These are phyloP conservation scores for Omphalotus guepiniiformis DNA, from an alignment of 768 basidiomycete genomes.

Conservation along the genomic window DNA sequence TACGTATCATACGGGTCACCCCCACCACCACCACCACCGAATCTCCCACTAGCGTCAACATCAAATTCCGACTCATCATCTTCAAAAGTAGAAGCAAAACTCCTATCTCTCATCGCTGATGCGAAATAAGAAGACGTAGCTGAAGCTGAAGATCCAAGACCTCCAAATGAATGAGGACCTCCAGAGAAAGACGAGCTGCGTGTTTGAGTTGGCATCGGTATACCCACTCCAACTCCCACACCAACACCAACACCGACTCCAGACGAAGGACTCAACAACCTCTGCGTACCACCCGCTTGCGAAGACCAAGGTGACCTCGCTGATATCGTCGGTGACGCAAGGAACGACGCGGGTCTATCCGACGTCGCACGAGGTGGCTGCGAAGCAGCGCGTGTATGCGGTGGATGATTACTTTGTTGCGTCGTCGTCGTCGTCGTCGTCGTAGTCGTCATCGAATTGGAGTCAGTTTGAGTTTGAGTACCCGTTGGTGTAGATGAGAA, in stretches of 20 bases:
- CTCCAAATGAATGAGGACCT: slow-evolving; percentile 15
- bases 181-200: slow-evolving; percentile 65
- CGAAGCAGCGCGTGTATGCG: slow-evolving; percentile 6
- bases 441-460: no score
- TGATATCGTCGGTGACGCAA: neutral
- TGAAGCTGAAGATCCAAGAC: slow-evolving; percentile 1
- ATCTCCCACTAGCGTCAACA: neutral
- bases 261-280: slow-evolving; percentile 34
- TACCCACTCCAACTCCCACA: slow-evolving; percentile 16
- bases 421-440: no score
- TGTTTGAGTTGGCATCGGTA: slow-evolving; percentile 55
- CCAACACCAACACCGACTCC: neutral
- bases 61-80: slow-evolving; percentile 68
- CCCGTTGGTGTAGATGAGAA: no score
- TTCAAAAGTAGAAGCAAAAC: slow-evolving; percentile 75
- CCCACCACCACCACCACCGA: neutral
- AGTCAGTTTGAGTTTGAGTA: no score
- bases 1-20: slow-evolving; percentile 14
- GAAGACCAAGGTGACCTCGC: slow-evolving; percentile 33
- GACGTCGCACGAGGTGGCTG: slow-evolving; percentile 8
- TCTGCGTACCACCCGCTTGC: no score
- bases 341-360: neutral
- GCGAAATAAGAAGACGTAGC: slow-evolving; percentile 37
- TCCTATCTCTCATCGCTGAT: slow-evolving; percentile 61
- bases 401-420: neutral